Evolutionary conservation across 2,329 filamentous ascomycete species (phyloP).

Genomic region (Alternaria triticimaculans): DNA sequence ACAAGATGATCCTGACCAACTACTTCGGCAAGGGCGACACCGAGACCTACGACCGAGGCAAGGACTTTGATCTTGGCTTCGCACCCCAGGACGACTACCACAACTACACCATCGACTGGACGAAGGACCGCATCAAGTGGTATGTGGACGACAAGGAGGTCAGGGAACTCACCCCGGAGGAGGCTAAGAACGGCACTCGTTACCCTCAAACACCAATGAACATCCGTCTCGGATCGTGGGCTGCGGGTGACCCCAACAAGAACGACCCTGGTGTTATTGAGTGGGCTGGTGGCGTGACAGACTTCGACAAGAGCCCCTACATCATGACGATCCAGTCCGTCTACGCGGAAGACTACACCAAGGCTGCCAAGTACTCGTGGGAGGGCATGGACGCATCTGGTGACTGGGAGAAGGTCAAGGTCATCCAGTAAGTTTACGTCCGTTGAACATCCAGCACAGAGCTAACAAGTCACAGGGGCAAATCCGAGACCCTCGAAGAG

Average conservation of each 20-base stretch:
- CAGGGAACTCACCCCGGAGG: constrained; percentile 66
- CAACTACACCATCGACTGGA: constrained; percentile 68
- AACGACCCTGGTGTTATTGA: constrained; percentile 46
- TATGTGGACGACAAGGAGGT: constrained; percentile 66
- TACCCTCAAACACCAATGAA: constrained; percentile 79
- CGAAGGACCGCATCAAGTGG: constrained; percentile 68
- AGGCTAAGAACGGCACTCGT: constrained; percentile 64
- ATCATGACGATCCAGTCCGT: constrained; percentile 75
- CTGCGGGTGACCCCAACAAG: constrained; percentile 60
- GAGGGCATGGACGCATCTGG: constrained; percentile 38
- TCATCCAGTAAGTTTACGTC: constrained; percentile 47
- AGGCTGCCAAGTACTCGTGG: constrained; percentile 69
- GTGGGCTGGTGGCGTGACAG: constrained; percentile 72
- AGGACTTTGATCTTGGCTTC: constrained; percentile 38
- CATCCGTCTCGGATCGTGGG: constrained; percentile 73
- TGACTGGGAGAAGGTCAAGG: constrained; percentile 58
- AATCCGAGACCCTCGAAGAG: constrained; percentile 45
- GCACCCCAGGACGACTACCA: constrained; percentile 45
- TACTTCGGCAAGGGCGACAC: constrained; percentile 64
- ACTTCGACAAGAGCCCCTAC: constrained; percentile 71
- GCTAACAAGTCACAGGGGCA: constrained; percentile 36
- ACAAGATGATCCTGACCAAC: constrained; percentile 56
- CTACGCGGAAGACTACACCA: constrained; percentile 62
- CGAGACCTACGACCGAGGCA: constrained; percentile 58
- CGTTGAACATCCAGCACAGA: not conserved